These are phyloP conservation scores for Talaromyces amestolkiae DNA, from an alignment of 2,329 filamentous ascomycete species.

Conservation along the genomic window DNA sequence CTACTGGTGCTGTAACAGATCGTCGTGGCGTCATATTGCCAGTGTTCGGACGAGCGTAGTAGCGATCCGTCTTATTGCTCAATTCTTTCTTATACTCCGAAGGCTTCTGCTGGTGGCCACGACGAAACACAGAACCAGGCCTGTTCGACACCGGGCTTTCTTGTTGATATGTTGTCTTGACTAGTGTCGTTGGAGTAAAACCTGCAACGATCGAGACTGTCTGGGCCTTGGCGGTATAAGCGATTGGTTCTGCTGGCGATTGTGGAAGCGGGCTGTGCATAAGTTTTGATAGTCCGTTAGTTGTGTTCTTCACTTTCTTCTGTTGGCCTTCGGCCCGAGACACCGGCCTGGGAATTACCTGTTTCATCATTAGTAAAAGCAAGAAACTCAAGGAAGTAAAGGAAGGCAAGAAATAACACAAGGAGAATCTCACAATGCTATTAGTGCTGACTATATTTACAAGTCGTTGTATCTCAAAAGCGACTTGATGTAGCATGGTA, in stretches of 20 bases:
- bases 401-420: background rate
- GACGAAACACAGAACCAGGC: background rate
- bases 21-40: background rate
- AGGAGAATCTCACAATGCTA: conserved; percentile 46
- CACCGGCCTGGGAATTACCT: background rate
- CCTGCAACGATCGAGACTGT: conserved; percentile 4
- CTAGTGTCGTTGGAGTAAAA: conserved; percentile 10
- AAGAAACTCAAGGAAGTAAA: background rate
- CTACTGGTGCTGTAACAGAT: conserved; percentile 10
- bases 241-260: background rate
- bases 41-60: background rate
- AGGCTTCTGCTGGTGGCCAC: background rate
- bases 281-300: background rate
- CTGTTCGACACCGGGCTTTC: background rate
- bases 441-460: conserved; percentile 79
- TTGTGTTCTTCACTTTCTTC: background rate
- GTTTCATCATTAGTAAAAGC: conserved; percentile 52
- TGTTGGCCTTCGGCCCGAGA: background rate
- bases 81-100: background rate
- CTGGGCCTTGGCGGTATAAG: conserved; percentile 2
- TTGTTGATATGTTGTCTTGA: conserved; percentile 2
- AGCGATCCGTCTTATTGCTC: background rate
- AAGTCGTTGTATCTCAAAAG: conserved; percentile 80
- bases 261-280: background rate
- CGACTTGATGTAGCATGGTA: conserved; percentile 69